These are phyloP conservation scores for Candida railenensis DNA, from an alignment of 805 yeast species.

Conservation along the genomic window DNA sequence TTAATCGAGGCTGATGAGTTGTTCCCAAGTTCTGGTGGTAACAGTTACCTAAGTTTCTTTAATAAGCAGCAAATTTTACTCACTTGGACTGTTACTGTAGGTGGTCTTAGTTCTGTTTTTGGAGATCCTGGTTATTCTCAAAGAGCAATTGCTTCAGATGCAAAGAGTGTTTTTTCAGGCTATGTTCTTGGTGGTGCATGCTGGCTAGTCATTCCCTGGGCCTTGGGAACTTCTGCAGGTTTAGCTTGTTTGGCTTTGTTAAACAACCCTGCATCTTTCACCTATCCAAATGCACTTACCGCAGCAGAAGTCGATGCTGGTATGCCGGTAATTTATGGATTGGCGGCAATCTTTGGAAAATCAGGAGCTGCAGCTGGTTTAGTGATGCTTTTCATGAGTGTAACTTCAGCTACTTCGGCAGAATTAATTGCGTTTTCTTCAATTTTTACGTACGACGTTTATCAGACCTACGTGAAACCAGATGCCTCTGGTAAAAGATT, in stretches of 20 bases:
- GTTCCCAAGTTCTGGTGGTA: slow-evolving; percentile 4
- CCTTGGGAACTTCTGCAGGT: slow-evolving; percentile 24
- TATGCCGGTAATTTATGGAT: slow-evolving; percentile 34
- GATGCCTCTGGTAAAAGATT: slow-evolving; percentile 36
- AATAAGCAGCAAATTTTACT: slow-evolving; percentile 2
- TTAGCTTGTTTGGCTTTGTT: slow-evolving; percentile 28
- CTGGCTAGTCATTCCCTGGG: slow-evolving; percentile 45
- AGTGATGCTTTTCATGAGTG: slow-evolving; percentile 41
- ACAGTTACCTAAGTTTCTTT: slow-evolving; percentile 6
- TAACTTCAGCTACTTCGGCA: slow-evolving; percentile 43
- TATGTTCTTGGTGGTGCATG: slow-evolving; percentile 47
- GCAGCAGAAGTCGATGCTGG: slow-evolving; percentile 38
- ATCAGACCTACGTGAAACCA: slow-evolving; percentile 38
- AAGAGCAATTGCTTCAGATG: slow-evolving; percentile 45
- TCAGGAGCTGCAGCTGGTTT: slow-evolving; percentile 42
- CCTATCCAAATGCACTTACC: slow-evolving; percentile 42
- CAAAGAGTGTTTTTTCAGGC: slow-evolving; percentile 40
- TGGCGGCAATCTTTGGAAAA: slow-evolving; percentile 34
- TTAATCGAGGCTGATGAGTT: slow-evolving; percentile 26
- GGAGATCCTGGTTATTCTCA: slow-evolving; percentile 25
- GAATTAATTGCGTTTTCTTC: slow-evolving; percentile 43
- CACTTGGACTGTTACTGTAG: slow-evolving; percentile 10
- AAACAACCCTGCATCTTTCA: slow-evolving; percentile 18
- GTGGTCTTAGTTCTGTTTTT: slow-evolving; percentile 17
- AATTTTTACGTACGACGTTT: slow-evolving; percentile 38